Evolutionary conservation across 495 filamentous ascomycete genomes (phyloP).

Genomic region (Penicillium maclennaniae): DNA sequence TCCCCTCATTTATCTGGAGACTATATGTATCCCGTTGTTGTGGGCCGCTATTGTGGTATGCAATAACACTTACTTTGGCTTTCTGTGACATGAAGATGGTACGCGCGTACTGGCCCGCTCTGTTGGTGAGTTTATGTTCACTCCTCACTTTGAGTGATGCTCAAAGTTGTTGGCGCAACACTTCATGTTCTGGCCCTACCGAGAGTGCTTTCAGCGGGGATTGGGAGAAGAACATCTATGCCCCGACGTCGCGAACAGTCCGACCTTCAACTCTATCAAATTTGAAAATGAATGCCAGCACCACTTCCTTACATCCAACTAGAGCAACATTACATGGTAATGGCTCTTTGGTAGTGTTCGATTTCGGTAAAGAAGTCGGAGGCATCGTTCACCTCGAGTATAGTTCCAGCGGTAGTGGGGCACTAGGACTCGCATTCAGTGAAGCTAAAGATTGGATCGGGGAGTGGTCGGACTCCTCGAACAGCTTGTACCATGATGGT

Average conservation of each 20-base stretch:
- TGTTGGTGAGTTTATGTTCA: constrained; percentile 16
- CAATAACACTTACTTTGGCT: background rate
- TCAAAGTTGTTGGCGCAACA: constrained; percentile 53
- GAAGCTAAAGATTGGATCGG: constrained; percentile 63
- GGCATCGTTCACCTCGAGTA: constrained; percentile 52
- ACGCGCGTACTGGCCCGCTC: constrained; percentile 8
- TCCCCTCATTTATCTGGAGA: background rate
- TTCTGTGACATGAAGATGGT: constrained; percentile 12
- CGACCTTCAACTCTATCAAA: constrained; percentile 45
- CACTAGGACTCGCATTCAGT: constrained; percentile 57
- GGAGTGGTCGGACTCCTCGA: constrained; percentile 56
- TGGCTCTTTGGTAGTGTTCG: constrained; percentile 49
- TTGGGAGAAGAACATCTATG: constrained; percentile 60
- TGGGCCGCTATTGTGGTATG: no score
- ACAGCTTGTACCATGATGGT: constrained; percentile 52
- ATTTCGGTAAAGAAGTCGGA: constrained; percentile 58
- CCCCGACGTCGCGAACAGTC: constrained; percentile 52
- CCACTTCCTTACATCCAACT: constrained; percentile 23
- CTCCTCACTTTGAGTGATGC: constrained; percentile 20
- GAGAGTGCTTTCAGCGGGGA: constrained; percentile 52
- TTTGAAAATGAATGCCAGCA: constrained; percentile 27
- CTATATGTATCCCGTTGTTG: constrained; percentile 7
- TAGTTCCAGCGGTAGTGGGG: constrained; percentile 39
- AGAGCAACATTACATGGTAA: constrained; percentile 37
- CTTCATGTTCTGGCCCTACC: constrained; percentile 50